Conservation (phyloP, 164 flowering plant species). For the Stephania yunnanensis region DNA sequence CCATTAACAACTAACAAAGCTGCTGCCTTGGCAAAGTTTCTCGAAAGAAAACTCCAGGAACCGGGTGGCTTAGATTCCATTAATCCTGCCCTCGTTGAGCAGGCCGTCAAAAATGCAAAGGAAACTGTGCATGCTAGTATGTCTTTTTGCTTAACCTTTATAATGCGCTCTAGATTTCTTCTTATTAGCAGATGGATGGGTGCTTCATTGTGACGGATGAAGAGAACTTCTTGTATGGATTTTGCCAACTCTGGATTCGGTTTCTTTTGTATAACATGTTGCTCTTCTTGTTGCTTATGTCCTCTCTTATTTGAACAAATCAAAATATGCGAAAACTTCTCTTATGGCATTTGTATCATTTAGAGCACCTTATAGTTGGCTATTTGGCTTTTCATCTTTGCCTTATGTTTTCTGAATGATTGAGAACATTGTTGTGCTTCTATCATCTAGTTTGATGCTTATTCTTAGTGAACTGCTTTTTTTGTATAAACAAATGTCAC, state of each 20-base stretch:
- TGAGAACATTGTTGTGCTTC: neutral
- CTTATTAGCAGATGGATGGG: neutral
- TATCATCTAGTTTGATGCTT: neutral
- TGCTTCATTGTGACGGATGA: too few species aligned
- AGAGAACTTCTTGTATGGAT: too few species aligned
- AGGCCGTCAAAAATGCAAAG: slow-evolving; percentile 78
- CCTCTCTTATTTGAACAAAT: neutral
- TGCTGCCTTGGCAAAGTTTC: slow-evolving; percentile 86
- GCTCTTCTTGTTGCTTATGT: neutral
- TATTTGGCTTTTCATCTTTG: neutral
- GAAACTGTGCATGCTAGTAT: slow-evolving; percentile 47
- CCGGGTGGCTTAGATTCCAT: slow-evolving; percentile 71
- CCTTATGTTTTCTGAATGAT: neutral
- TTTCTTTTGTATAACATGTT: too few species aligned
- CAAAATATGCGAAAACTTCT: neutral
- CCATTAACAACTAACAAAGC: slow-evolving; percentile 86
- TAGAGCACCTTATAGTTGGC: neutral
- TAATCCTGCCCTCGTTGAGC: slow-evolving; percentile 58
- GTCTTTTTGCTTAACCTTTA: neutral
- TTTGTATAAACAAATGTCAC: neutral
- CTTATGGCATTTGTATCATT: neutral
- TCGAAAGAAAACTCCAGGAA: slow-evolving; percentile 74
- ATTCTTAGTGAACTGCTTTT: neutral
- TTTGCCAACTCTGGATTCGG: too few species aligned
- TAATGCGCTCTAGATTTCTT: neutral